Percentiles rank a stretch among this genome's conserved stretches.
Conservation (phyloP, 352 stramenopile species). For the Globisporangium nagaii region DNA sequence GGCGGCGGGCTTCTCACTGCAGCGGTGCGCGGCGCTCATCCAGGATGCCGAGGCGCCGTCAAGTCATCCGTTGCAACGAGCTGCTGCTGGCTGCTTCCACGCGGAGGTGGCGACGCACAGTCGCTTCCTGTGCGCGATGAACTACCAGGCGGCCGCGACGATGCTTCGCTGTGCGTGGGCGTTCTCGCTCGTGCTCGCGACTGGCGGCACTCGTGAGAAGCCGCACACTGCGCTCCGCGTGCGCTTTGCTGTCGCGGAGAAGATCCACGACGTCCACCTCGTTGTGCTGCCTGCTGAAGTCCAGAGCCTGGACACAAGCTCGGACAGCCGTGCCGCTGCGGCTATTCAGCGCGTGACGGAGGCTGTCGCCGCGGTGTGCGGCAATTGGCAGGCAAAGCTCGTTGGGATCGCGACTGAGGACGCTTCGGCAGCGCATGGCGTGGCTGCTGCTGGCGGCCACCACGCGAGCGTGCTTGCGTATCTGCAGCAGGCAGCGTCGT, state of each 20-base stretch:
- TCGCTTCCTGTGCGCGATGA: slow-evolving; percentile 3
- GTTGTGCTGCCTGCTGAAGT: background rate
- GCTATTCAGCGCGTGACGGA: slow-evolving; percentile 1
- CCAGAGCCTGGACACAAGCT: no score
- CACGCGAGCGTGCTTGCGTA: background rate
- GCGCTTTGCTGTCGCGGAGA: slow-evolving; percentile 3
- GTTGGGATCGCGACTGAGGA: slow-evolving; percentile 8
- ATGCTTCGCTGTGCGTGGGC: background rate
- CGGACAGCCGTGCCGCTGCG: no score
- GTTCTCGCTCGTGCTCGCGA: slow-evolving; percentile 8
- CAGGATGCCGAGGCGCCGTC: background rate
- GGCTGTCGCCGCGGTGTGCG: background rate
- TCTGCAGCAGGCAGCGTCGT: slow-evolving; percentile 3
- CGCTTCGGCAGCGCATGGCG: background rate
- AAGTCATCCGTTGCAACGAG: no score
- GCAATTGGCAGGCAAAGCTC: slow-evolving; percentile 2
- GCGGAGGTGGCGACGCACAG: background rate
- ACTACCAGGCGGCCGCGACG: background rate
- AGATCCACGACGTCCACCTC: slow-evolving; percentile 4
- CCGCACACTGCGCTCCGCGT: background rate
- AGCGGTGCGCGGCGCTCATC: background rate
- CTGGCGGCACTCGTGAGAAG: background rate
- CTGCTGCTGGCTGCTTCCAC: background rate
- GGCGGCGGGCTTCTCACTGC: background rate
- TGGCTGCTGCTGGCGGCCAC: no score